Percentiles rank a stretch among this genome's conserved stretches.
phyloP scores from a whole-genome alignment of 1,139 yeast genomes.

The Hyphopichia fennica region DNA sequence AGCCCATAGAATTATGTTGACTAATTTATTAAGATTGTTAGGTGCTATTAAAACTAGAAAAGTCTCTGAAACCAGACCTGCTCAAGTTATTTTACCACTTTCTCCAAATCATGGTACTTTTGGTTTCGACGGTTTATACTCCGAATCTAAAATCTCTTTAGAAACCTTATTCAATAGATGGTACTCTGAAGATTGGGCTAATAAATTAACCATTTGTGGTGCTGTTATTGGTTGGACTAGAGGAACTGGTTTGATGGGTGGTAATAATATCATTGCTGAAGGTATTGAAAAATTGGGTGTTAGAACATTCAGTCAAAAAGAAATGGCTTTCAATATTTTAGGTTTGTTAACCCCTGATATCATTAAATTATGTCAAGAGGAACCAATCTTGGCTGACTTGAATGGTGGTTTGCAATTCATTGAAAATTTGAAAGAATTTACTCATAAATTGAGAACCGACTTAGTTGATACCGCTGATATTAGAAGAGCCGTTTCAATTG shows the following conservation, averaged over 20 bases:
- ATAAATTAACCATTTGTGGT: conserved; percentile 94
- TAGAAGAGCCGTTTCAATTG: conserved; percentile 93
- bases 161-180: conserved; percentile 98
- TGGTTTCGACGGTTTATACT: conserved; percentile 96
- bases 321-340: conserved; percentile 97
- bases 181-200: conserved; percentile 96
- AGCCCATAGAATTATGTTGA: conserved; percentile 97
- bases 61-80: conserved; percentile 92
- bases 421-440: conserved; percentile 87
- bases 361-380: conserved; percentile 83
- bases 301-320: conserved; percentile 96
- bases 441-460: conserved; percentile 77
- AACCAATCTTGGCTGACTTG: conserved; percentile 95
- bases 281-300: conserved; percentile 96
- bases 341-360: conserved; percentile 91
- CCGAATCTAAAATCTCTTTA: conserved; percentile 92
- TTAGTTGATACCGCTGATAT: conserved; percentile 84
- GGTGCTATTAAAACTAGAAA: conserved; percentile 89
- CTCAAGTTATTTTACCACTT: conserved; percentile 92
- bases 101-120: conserved; percentile 99
- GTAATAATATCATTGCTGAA: conserved; percentile 95
- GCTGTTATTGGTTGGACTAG: conserved; percentile 99
- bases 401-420: conserved; percentile 97
- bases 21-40: conserved; percentile 86
- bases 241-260: conserved; percentile 99